Conservation (phyloP, 192 early-diverging fungal species). For the Mortierella antarctica region DNA sequence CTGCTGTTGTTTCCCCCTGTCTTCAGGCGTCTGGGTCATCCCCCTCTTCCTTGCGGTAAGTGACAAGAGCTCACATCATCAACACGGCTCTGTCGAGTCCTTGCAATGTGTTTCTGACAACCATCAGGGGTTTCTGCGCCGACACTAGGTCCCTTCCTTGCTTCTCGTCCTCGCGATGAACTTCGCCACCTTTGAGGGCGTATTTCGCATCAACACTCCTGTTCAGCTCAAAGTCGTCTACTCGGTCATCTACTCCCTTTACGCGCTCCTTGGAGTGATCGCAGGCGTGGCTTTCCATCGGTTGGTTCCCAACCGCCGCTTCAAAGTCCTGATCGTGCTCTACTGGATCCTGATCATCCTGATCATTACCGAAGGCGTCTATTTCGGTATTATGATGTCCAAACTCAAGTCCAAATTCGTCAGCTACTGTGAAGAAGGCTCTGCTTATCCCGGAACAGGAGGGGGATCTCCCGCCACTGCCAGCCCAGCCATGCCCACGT, state of each 20-base stretch:
- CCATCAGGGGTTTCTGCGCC: constrained; percentile 20
- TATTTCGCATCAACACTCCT: constrained; percentile 32
- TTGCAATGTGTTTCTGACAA: neutral
- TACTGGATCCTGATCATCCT: constrained; percentile 38
- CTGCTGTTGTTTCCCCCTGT: constrained; percentile 30
- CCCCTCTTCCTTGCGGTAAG: constrained; percentile 24
- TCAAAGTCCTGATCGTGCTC: constrained; percentile 20
- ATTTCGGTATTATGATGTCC: constrained; percentile 45
- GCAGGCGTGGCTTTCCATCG: neutral
- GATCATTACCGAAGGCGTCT: constrained; percentile 34
- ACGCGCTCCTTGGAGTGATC: constrained; percentile 21
- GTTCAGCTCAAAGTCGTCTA: constrained; percentile 25
- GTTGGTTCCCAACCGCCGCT: neutral
- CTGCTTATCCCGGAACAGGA: neutral
- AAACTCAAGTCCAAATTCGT: constrained; percentile 36
- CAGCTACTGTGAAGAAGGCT: constrained; percentile 17
- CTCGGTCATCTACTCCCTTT: constrained; percentile 25
- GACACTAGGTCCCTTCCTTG: constrained; percentile 29
- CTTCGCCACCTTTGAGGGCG: constrained; percentile 8
- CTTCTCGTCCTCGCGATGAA: constrained; percentile 28
- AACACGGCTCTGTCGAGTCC: neutral
- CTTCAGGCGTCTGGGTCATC: constrained; percentile 22
- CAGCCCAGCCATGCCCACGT: neutral
- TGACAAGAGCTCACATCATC: neutral
- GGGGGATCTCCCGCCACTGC: neutral